Evolutionary conservation across 2,329 filamentous ascomycete species (phyloP).

Genomic region (Penicillium sp.): DNA sequence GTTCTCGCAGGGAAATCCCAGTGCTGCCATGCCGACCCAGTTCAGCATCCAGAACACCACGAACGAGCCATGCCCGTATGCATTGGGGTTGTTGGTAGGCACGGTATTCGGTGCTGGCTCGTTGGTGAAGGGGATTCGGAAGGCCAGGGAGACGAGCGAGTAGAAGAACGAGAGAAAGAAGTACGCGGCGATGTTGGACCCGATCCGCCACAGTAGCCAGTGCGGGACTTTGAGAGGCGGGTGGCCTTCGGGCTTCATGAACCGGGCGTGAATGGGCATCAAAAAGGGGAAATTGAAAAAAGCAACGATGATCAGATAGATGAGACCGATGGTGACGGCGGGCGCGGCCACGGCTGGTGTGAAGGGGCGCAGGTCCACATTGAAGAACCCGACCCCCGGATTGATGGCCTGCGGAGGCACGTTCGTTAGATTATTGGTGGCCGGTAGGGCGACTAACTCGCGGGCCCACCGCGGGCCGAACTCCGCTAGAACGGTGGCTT

Average conservation of each 20-base stretch:
- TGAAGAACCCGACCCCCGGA: conserved; percentile 56
- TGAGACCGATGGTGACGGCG: conserved; percentile 60
- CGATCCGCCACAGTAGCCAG: conserved; percentile 58
- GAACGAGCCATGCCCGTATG: conserved; percentile 59
- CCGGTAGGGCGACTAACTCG: conserved; percentile 31
- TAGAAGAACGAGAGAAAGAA: conserved; percentile 62
- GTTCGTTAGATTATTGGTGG: conserved; percentile 45
- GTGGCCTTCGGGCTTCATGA: conserved; percentile 51
- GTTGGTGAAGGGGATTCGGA: conserved; percentile 61
- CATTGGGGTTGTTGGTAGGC: conserved; percentile 49
- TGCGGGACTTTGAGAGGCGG: conserved; percentile 59
- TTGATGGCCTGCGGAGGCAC: conserved; percentile 53
- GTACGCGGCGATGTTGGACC: conserved; percentile 57
- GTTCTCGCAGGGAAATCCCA: conserved; percentile 64
- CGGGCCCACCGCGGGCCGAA: conserved; percentile 49
- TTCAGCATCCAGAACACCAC: conserved; percentile 64
- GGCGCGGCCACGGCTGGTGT: conserved; percentile 54
- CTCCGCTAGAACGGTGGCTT: conserved; percentile 45
- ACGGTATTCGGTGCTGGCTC: conserved; percentile 46
- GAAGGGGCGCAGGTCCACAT: conserved; percentile 60
- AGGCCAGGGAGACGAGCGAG: conserved; percentile 61
- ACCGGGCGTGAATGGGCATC: conserved; percentile 61
- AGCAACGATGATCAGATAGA: conserved; percentile 65
- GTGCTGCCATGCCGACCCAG: conserved; percentile 60
- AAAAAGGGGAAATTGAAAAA: conserved; percentile 67